Conservation (phyloP, 2,329 filamentous ascomycete species). For the Penicillium sp. region DNA sequence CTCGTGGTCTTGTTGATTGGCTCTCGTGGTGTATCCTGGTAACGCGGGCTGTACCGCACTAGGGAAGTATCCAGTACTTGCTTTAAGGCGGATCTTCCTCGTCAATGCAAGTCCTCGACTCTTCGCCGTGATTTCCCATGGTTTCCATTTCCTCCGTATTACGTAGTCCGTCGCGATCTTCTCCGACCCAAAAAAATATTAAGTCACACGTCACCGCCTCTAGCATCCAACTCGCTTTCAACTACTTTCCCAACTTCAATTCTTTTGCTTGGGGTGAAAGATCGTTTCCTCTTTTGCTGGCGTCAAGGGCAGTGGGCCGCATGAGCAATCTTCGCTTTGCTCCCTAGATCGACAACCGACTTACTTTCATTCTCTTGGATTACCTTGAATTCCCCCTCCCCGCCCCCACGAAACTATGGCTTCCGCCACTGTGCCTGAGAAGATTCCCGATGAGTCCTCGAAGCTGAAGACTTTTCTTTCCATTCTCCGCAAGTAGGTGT, state of each 20-base stretch:
- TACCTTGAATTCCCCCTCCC: too few relatives aligned
- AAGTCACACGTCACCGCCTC: constrained; percentile 14
- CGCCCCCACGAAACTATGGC: constrained; percentile 23
- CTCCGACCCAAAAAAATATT: constrained; percentile 14
- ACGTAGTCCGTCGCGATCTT: too few relatives aligned
- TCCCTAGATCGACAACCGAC: too few relatives aligned
- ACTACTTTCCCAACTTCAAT: too few relatives aligned
- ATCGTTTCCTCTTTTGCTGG: constrained; percentile 8
- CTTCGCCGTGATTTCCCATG: too few relatives aligned
- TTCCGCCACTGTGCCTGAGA: constrained; percentile 42
- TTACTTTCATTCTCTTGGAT: too few relatives aligned
- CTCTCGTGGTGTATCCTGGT: not conserved
- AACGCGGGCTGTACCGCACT: not conserved
- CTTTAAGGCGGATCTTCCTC: too few relatives aligned
- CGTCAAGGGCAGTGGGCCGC: too few relatives aligned
- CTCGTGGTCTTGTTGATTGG: constrained; percentile 21
- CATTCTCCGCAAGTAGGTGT: constrained; percentile 74
- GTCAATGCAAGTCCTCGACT: too few relatives aligned
- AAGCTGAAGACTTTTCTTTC: constrained; percentile 84
- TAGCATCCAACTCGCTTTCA: too few relatives aligned
- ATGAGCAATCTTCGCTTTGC: too few relatives aligned
- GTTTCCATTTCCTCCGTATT: too few relatives aligned
- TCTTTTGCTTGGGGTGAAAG: constrained; percentile 3
- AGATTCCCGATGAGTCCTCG: constrained; percentile 68
- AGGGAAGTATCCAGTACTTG: not conserved